Base-by-base conservation (phyloP, 306 rosid species). In the Chamaecrista fasciculata region DNA sequence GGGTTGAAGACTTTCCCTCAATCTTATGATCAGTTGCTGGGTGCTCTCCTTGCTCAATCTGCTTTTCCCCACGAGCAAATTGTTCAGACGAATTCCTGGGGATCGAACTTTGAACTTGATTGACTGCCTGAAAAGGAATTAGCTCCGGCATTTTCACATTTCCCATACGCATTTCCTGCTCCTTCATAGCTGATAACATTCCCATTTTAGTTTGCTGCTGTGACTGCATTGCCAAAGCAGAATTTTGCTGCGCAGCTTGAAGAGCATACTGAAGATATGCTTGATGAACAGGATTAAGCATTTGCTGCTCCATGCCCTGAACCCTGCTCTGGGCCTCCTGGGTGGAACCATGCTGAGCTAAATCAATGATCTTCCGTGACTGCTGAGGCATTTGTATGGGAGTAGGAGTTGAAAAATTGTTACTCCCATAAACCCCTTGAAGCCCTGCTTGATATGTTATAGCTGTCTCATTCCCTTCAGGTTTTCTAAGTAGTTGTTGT, bases 121-220 rank as follows among this genome's bases (percentile, higher is more conserved):
- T 77, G 20, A 77, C 79, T 18, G 72, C 89, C 75, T 86, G 92
- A 68, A 84, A 70, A 50, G 92, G 69, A 73, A 82, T 82, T 66
- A 88, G 87, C 25, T 93, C 97, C 82, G 90, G 97, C 87, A 86
- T 78, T 79, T 88, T 93, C 82, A 81, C 53, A 75, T 84, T 84
- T 75, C 86, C 97, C 74, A 82, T 73, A 33, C 87, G 90, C 84
- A 82, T 73, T 68, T 90, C 98, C 71, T 90, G 96, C 76, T 90
- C 97, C 79, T 88, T 93, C 48, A 71, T 72, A 16, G 94, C 69
- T 53, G 87, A 83, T 71, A 81, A 53, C 73, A 81, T 72, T 66
- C 96, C 98, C 87, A 83, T 79, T 77, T 88, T 88, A 62, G 90
- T 74, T 73, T 88, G 94, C 80, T 90, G 96, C 64, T 83, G 95